phyloP scores from a whole-genome alignment of 306 rosid genomes.

The Corylus americana region DNA sequence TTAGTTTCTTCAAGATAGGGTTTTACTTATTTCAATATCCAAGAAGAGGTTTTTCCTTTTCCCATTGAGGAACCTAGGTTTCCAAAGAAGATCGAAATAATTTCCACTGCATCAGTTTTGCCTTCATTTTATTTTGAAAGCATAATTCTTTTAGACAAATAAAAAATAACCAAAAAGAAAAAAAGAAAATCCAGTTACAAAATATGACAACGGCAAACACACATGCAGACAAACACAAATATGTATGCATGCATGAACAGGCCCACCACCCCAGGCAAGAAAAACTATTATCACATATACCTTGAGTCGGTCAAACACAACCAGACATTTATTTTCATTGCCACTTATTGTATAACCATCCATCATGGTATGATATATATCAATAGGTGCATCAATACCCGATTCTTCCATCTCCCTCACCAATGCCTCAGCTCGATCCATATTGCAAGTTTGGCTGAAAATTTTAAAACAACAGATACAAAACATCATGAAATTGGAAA shows the following conservation, averaged over 20 bases:
- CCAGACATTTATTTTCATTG: slow-evolving; percentile 78
- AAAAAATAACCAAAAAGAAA: neutral
- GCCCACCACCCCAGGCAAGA: neutral
- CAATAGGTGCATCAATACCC: slow-evolving; percentile 94
- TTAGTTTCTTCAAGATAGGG: neutral
- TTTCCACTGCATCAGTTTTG: neutral
- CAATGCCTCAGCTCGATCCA: slow-evolving; percentile 82
- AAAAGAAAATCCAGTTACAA: neutral
- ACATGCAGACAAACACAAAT: neutral
- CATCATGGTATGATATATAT: slow-evolving; percentile 97
- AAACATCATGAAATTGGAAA: slow-evolving; percentile 16
- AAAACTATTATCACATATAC: slow-evolving; percentile 19
- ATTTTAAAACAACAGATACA: slow-evolving; percentile 20
- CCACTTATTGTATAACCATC: slow-evolving; percentile 95
- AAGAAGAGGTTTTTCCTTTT: neutral
- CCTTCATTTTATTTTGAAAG: neutral
- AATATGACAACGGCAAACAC: neutral
- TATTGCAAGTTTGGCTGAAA: slow-evolving; percentile 75
- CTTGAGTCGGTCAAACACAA: slow-evolving; percentile 93
- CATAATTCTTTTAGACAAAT: neutral
- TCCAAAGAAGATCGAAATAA: neutral
- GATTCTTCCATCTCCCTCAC: slow-evolving; percentile 99
- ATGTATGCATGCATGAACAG: neutral
- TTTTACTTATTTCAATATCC: neutral
- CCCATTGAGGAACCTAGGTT: neutral